These are phyloP conservation scores for Colletotrichum gigasporum DNA, from an alignment of 2,329 filamentous ascomycete species.

Conservation along the genomic window DNA sequence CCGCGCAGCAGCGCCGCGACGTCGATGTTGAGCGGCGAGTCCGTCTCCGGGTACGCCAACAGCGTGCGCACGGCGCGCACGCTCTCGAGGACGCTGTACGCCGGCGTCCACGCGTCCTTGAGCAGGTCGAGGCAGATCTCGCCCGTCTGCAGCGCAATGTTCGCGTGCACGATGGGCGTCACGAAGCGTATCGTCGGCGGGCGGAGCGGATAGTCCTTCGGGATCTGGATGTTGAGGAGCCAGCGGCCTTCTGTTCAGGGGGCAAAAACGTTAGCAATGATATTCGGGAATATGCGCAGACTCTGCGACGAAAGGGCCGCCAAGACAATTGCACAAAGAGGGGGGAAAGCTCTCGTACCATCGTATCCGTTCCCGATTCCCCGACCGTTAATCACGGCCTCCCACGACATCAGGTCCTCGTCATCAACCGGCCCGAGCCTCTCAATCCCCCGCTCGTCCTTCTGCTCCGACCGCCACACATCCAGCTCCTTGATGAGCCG, in stretches of 20 bases:
- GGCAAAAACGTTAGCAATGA: not conserved
- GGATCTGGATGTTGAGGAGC: constrained; percentile 82
- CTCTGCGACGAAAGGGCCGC: not conserved
- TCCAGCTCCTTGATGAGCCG: constrained; percentile 68
- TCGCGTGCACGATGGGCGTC: constrained; percentile 89
- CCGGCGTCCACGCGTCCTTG: constrained; percentile 81
- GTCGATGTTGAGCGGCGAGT: constrained; percentile 83
- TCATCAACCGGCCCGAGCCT: constrained; percentile 64
- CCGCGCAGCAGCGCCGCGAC: constrained; percentile 75
- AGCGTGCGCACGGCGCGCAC: constrained; percentile 78
- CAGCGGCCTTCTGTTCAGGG: constrained; percentile 72
- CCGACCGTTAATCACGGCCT: constrained; percentile 68
- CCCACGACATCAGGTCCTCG: constrained; percentile 66
- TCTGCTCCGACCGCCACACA: constrained; percentile 59
- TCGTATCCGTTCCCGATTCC: constrained; percentile 66
- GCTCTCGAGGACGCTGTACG: constrained; percentile 82
- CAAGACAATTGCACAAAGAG: not conserved
- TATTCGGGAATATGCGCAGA: too few relatives aligned
- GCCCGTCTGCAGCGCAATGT: constrained; percentile 75
- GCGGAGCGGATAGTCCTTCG: constrained; percentile 78
- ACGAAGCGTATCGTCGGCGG: constrained; percentile 83
- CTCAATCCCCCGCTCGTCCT: constrained; percentile 64
- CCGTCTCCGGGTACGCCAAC: constrained; percentile 72
- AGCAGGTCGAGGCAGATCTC: constrained; percentile 96
- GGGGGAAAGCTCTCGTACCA: constrained; percentile 46